Evolutionary conservation across 2,329 filamentous ascomycete species (phyloP).

Genomic region (Verruconis gallopava): DNA sequence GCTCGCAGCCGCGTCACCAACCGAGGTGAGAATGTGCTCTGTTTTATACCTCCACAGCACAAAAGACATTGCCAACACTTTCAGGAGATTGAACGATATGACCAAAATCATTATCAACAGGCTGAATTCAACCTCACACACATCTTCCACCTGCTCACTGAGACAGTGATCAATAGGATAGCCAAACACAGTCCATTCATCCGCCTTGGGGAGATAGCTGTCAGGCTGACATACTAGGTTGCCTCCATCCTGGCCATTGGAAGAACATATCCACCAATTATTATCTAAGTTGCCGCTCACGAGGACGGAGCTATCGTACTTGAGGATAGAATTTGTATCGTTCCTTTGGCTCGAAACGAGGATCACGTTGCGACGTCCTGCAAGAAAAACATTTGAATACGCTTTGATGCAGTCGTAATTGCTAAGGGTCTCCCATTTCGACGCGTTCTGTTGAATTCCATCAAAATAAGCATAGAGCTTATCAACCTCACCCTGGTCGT

Average conservation of each 20-base stretch:
- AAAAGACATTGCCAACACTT: not conserved
- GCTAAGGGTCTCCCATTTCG: not conserved
- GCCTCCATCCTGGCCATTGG: not conserved
- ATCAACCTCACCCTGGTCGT: not conserved
- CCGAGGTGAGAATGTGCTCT: conserved; percentile 10
- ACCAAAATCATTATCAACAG: conserved; percentile 12
- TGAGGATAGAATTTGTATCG: not conserved
- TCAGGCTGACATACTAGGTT: not conserved
- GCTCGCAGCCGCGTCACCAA: conserved; percentile 12
- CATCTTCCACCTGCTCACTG: not conserved
- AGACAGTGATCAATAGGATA: not conserved
- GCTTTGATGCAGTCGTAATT: not conserved
- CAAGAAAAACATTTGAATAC: not conserved
- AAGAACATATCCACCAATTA: not conserved
- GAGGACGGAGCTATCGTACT: not conserved
- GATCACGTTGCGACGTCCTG: not conserved
- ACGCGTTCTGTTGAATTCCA: not conserved
- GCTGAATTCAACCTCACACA: conserved; percentile 16
- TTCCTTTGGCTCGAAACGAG: not conserved
- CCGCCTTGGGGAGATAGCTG: not conserved
- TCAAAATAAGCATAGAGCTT: not conserved
- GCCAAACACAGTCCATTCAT: not conserved
- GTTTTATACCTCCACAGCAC: not conserved
- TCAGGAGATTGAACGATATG: not conserved
- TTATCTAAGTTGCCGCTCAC: too few species aligned